Evolutionary conservation across 2,329 filamentous ascomycete genomes (phyloP).

Genomic region (Epichloe festucae): DNA sequence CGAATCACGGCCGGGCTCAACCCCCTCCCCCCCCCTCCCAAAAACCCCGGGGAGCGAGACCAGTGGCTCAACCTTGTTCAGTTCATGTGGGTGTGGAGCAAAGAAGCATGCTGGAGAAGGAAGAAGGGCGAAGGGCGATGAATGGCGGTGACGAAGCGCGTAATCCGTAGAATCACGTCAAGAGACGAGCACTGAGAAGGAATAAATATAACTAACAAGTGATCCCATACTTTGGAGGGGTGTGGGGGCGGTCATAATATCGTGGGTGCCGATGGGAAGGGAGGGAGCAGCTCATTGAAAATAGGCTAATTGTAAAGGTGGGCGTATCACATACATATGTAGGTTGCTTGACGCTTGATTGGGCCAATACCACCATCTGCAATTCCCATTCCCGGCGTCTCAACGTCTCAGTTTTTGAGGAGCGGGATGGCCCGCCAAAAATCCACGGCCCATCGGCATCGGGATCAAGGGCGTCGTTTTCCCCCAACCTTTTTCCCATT

Average conservation of each 20-base stretch:
- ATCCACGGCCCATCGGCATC: background rate
- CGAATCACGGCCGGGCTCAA: background rate
- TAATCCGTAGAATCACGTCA: background rate
- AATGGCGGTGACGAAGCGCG: background rate
- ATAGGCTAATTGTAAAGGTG: background rate
- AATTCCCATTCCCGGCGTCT: background rate
- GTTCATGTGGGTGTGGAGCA: constrained; percentile 1
- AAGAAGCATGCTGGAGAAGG: background rate
- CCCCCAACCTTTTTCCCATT: no score
- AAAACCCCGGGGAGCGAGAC: no score
- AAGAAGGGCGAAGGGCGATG: background rate
- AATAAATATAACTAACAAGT: background rate
- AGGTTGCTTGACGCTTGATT: background rate
- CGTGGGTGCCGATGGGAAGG: background rate
- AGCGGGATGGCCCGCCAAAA: background rate
- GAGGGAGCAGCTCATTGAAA: background rate
- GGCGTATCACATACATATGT: background rate
- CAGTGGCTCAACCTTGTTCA: background rate
- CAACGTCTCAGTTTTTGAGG: background rate
- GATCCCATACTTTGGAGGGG: background rate
- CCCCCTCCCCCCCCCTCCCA: no score
- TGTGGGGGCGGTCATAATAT: no score
- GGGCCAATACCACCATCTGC: background rate
- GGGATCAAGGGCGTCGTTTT: no score
- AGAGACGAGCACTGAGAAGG: background rate